Percentiles rank a stretch among this genome's conserved stretches.
These are phyloP conservation scores for Babesia bovis DNA, from an alignment of 169 alveolate genomes.

Conservation along the genomic window DNA sequence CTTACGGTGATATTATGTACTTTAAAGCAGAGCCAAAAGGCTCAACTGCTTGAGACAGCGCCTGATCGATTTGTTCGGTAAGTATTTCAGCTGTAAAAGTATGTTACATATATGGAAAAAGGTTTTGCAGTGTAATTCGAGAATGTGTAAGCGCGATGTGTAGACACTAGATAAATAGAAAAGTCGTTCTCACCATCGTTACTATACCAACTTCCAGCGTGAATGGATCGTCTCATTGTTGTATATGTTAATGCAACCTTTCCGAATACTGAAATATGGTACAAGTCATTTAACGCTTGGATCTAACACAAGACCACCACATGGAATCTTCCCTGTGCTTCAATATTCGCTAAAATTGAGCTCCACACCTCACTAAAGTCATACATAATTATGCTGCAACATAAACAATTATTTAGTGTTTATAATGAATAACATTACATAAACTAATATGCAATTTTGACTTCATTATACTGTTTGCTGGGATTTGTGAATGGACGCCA, in stretches of 20 bases:
- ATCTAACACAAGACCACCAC: no score
- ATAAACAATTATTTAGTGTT: no score
- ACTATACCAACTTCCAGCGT: conserved; percentile 92
- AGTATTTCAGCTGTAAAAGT: conserved; percentile 16
- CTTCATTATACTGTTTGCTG: no score
- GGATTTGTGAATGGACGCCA: no score
- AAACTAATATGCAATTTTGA: no score
- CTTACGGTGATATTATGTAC: conserved; percentile 66
- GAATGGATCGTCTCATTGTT: conserved; percentile 82
- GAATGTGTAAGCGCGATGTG: conserved; percentile 5
- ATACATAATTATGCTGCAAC: no score
- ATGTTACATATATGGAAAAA: background rate
- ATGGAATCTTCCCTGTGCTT: no score
- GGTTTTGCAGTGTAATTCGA: background rate
- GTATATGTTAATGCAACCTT: background rate
- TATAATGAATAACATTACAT: no score
- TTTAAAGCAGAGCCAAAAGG: background rate
- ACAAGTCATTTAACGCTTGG: no score
- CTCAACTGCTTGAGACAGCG: conserved; percentile 7
- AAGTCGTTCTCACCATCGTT: conserved; percentile 60
- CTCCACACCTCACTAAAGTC: no score
- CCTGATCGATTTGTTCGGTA: conserved; percentile 16
- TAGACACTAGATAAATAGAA: background rate
- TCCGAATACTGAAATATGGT: no score
- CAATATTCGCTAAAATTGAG: no score